A percentile compares a stretch with the other conserved stretches of the same genome.
These are phyloP conservation scores for Cronartium ribicola DNA, from an alignment of 1,284 basidiomycete genomes.

Conservation along the genomic window DNA sequence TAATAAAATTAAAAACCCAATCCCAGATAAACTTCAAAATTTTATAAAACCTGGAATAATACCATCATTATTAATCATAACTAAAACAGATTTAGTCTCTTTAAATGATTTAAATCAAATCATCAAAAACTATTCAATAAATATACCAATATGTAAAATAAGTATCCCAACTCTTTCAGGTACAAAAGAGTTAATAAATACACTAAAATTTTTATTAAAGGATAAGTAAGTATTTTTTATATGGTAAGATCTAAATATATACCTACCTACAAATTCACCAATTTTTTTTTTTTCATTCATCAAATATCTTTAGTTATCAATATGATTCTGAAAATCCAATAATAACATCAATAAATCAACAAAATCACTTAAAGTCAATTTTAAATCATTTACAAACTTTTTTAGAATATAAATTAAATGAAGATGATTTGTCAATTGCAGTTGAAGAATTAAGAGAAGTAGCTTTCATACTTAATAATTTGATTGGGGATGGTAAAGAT, in stretches of 20 bases:
- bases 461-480: slow-evolving; percentile 6
- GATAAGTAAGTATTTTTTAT: neutral
- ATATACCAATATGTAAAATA: slow-evolving; percentile 17
- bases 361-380: slow-evolving; percentile 11
- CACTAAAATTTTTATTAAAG: slow-evolving; percentile 2
- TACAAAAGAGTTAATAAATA: slow-evolving; percentile 8
- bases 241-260: neutral
- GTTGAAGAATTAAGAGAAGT: slow-evolving; percentile 31
- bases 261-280: too few relatives aligned
- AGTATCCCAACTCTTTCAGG: slow-evolving; percentile 2
- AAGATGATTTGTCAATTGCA: slow-evolving; percentile 26
- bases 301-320: neutral
- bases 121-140: neutral
- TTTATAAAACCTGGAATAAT: neutral
- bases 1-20: neutral
- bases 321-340: neutral
- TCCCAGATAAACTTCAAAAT: neutral
- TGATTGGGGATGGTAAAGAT: neutral
- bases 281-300: neutral
- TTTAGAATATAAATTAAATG: neutral
- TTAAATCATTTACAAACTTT: slow-evolving; percentile 10
- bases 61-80: slow-evolving; percentile 18
- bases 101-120: neutral
- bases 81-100: slow-evolving; percentile 23
- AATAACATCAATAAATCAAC: slow-evolving; percentile 21